Evolutionary conservation across 306 rosid species (phyloP).

Genomic region (Vigna reflexopilosa): DNA sequence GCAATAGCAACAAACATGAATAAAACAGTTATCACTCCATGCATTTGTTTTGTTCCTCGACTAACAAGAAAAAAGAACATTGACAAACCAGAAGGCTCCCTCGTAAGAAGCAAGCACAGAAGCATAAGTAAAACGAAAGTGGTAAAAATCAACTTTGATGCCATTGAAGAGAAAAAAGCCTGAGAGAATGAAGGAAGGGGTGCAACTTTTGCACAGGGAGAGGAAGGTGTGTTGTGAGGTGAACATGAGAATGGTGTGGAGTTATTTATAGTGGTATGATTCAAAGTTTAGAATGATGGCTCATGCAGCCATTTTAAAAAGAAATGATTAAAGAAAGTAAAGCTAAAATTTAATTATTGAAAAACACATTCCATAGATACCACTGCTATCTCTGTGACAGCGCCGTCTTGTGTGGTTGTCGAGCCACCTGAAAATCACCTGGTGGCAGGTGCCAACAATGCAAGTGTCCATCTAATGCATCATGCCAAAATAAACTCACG

Average conservation of each 20-base stretch:
- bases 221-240: background rate
- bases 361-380: slow-evolving; percentile 13
- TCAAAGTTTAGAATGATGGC: slow-evolving; percentile 55
- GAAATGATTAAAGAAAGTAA: slow-evolving; percentile 52
- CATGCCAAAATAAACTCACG: slow-evolving; percentile 5
- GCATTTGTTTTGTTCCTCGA: background rate
- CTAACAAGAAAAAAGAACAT: slow-evolving; percentile 12
- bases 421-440: slow-evolving; percentile 53
- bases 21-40: background rate
- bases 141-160: slow-evolving; percentile 47
- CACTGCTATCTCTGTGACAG: slow-evolving; percentile 43
- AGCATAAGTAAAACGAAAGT: slow-evolving; percentile 43
- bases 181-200: background rate
- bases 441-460: slow-evolving; percentile 37
- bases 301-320: slow-evolving; percentile 64
- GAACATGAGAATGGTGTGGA: background rate
- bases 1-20: background rate
- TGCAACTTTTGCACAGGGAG: background rate
- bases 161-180: slow-evolving; percentile 44
- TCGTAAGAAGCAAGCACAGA: slow-evolving; percentile 49
- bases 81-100: slow-evolving; percentile 54
- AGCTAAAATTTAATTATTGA: slow-evolving; percentile 14
- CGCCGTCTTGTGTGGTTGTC: slow-evolving; percentile 61
- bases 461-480: slow-evolving; percentile 1
- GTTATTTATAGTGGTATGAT: slow-evolving; percentile 57